These are phyloP conservation scores for Fusarium foetens DNA, from an alignment of 2,329 filamentous ascomycete species.

Conservation along the genomic window DNA sequence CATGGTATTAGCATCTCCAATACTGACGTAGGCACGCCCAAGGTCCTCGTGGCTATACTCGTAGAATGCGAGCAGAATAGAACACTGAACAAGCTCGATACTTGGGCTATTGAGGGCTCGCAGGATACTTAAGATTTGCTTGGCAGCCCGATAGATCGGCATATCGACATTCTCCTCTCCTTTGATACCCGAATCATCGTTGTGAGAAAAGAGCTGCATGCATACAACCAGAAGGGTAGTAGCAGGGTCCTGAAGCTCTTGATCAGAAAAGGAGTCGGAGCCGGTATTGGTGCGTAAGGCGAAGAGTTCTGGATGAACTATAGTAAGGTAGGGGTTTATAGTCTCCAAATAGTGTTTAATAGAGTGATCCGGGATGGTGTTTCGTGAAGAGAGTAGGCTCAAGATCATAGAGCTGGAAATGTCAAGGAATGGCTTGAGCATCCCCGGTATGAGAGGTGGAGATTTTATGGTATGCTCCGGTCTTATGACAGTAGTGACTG, in stretches of 20 bases:
- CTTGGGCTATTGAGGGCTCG: constrained; percentile 49
- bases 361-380: constrained; percentile 48
- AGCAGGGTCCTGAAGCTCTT: constrained; percentile 38
- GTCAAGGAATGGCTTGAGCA: constrained; percentile 46
- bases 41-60: constrained; percentile 57
- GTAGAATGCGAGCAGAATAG: constrained; percentile 54
- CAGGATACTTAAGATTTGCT: constrained; percentile 51
- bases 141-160: constrained; percentile 51
- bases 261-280: constrained; percentile 3
- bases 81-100: constrained; percentile 55
- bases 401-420: constrained; percentile 53
- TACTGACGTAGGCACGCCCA: constrained; percentile 54
- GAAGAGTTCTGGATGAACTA: constrained; percentile 54
- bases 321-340: constrained; percentile 54
- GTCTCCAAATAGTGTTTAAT: constrained; percentile 52
- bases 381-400: constrained; percentile 47
- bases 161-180: constrained; percentile 48
- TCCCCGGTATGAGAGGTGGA: constrained; percentile 25
- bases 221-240: constrained; percentile 54
- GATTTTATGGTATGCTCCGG: constrained; percentile 32
- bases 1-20: constrained; percentile 53
- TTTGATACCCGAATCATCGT: constrained; percentile 47
- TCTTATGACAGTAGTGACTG: constrained; percentile 45
- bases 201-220: constrained; percentile 54
- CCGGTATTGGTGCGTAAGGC: constrained; percentile 38